Conservation (phyloP, 2,329 filamentous ascomycete species). For the Colletotrichum plurivorum region DNA sequence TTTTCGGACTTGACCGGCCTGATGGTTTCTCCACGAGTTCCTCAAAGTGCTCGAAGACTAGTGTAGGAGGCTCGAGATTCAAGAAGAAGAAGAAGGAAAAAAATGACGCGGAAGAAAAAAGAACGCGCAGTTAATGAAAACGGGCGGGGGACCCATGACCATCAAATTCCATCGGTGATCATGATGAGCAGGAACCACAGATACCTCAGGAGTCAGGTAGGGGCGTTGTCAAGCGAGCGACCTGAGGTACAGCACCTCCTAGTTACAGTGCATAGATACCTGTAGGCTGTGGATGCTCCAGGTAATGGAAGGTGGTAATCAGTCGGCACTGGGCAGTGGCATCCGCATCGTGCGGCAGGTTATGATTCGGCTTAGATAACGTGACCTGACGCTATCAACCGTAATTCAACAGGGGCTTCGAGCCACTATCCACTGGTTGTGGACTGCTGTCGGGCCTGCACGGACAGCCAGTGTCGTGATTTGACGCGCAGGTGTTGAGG, state of each 20-base stretch:
- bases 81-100: background rate
- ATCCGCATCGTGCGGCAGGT: background rate
- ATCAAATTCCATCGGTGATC: conserved; percentile 32
- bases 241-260: background rate
- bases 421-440: conserved; percentile 24
- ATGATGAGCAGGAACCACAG: conserved; percentile 20
- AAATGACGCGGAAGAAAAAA: conserved; percentile 13
- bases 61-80: conserved; percentile 19
- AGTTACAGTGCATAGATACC: too few relatives aligned
- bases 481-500: conserved; percentile 16
- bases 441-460: conserved; percentile 14
- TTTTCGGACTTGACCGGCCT: conserved; percentile 36
- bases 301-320: too few relatives aligned
- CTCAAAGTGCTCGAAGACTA: background rate
- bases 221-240: conserved; percentile 4
- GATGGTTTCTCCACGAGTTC: conserved; percentile 33
- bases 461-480: conserved; percentile 13
- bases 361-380: conserved; percentile 16
- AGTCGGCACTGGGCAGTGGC: too few relatives aligned
- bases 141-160: conserved; percentile 5
- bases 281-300: too few relatives aligned
- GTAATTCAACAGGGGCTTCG: conserved; percentile 1
- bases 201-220: background rate
- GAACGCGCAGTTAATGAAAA: conserved; percentile 5
- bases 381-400: conserved; percentile 30